Evolutionary conservation across 192 early-diverging fungal genomes (phyloP).

Genomic region (Physocladia obscura): DNA sequence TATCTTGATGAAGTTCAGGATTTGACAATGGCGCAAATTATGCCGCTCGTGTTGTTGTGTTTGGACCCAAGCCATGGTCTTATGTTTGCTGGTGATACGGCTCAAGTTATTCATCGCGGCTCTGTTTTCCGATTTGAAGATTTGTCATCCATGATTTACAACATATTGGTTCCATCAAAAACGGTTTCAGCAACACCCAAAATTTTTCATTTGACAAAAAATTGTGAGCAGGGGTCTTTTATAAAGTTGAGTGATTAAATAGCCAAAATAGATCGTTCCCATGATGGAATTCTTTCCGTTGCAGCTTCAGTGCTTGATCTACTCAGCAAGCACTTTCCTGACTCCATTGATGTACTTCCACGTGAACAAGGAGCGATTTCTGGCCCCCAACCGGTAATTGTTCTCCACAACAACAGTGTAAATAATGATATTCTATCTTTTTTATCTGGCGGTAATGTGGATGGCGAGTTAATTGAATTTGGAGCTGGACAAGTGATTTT

Average conservation of each 20-base stretch:
- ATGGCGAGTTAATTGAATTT: conserved; percentile 29
- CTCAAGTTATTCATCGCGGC: conserved; percentile 32
- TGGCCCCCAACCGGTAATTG: conserved; percentile 27
- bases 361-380: conserved; percentile 23
- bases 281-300: conserved; percentile 29
- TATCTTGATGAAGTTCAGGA: conserved; percentile 30
- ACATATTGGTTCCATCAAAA: not conserved
- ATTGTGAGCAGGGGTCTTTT: conserved; percentile 9
- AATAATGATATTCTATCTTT: conserved; percentile 9
- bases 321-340: conserved; percentile 21
- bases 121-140: conserved; percentile 33
- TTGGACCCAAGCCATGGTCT: conserved; percentile 26
- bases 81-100: conserved; percentile 37
- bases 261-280: conserved; percentile 19
- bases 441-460: conserved; percentile 15
- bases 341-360: conserved; percentile 14
- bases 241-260: not conserved
- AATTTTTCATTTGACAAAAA: conserved; percentile 16
- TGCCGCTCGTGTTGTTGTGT: conserved; percentile 23
- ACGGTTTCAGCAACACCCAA: conserved; percentile 6
- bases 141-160: conserved; percentile 26
- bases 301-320: conserved; percentile 32
- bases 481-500: conserved; percentile 34
- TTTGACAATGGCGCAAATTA: conserved; percentile 31
- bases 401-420: not conserved